These are phyloP conservation scores for Hyphopichia pseudoburtonii DNA, from an alignment of 1,139 yeast species.

Conservation along the genomic window DNA sequence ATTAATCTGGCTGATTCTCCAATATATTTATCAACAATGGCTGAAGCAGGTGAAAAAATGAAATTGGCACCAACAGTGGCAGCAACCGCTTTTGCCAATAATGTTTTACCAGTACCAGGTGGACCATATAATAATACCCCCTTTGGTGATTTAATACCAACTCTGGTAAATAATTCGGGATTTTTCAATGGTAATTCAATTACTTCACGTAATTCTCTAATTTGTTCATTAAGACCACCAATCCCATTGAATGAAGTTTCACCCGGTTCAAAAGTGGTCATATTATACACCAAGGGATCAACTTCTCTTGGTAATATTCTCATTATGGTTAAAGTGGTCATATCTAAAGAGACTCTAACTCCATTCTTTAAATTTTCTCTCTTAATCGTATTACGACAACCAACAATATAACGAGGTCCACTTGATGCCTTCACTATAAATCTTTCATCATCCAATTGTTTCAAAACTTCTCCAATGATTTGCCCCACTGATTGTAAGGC, in stretches of 20 bases:
- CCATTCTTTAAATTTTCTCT: slow-evolving; percentile 86
- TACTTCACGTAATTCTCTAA: slow-evolving; percentile 94
- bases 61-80: slow-evolving; percentile 98
- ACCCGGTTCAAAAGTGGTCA: slow-evolving; percentile 98
- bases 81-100: slow-evolving; percentile 96
- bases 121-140: slow-evolving; percentile 97
- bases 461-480: slow-evolving; percentile 94
- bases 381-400: slow-evolving; percentile 91
- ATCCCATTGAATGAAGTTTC: slow-evolving; percentile 92
- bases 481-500: slow-evolving; percentile 98
- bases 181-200: slow-evolving; percentile 96
- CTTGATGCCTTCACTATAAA: slow-evolving; percentile 95
- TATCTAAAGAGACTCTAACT: slow-evolving; percentile 93
- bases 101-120: slow-evolving; percentile 98
- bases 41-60: slow-evolving; percentile 96
- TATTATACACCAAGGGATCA: slow-evolving; percentile 96
- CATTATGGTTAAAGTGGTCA: slow-evolving; percentile 98
- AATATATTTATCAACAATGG: slow-evolving; percentile 96
- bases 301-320: slow-evolving; percentile 96
- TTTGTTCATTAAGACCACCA: slow-evolving; percentile 96
- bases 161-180: slow-evolving; percentile 93
- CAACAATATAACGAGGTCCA: slow-evolving; percentile 97
- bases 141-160: slow-evolving; percentile 97
- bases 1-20: slow-evolving; percentile 97
- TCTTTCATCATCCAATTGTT: slow-evolving; percentile 92